Conservation (phyloP, 345 rosid species). For the Populus deltoides region DNA sequence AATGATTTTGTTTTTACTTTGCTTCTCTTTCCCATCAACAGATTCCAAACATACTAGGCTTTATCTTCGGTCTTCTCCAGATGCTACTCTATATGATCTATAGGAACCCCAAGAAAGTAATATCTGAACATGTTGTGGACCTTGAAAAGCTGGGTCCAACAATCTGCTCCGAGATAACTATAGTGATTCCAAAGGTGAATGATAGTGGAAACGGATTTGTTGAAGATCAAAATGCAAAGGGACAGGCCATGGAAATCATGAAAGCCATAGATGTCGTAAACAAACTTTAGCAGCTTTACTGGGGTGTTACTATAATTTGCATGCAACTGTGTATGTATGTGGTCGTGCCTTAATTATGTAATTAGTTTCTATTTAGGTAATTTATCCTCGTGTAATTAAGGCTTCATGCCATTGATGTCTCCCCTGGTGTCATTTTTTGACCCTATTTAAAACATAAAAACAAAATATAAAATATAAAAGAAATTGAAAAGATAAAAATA, state of each 20-base stretch:
- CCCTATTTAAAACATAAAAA: too few species aligned
- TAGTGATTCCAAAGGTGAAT: not conserved
- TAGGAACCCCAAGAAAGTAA: constrained; percentile 40
- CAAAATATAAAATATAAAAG: too few species aligned
- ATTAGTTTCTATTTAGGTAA: not conserved
- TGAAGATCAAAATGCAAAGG: not conserved
- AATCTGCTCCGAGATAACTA: not conserved
- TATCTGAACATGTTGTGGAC: constrained; percentile 30
- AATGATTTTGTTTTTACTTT: not conserved
- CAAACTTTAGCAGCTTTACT: not conserved
- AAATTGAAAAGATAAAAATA: too few species aligned
- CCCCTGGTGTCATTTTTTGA: not conserved
- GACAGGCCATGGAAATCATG: not conserved
- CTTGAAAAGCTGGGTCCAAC: constrained; percentile 3
- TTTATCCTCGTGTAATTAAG: not conserved
- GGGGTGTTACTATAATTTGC: not conserved
- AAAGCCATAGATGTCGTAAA: not conserved
- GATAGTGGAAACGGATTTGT: not conserved
- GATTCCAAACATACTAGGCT: constrained; percentile 83
- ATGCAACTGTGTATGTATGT: not conserved
- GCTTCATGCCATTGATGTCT: not conserved
- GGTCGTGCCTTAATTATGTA: not conserved
- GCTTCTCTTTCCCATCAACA: constrained; percentile 9
- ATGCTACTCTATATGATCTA: constrained; percentile 75
- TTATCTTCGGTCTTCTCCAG: constrained; percentile 64